Conservation (phyloP, 768 basidiomycete species). For the Cytidiella melzeri region DNA sequence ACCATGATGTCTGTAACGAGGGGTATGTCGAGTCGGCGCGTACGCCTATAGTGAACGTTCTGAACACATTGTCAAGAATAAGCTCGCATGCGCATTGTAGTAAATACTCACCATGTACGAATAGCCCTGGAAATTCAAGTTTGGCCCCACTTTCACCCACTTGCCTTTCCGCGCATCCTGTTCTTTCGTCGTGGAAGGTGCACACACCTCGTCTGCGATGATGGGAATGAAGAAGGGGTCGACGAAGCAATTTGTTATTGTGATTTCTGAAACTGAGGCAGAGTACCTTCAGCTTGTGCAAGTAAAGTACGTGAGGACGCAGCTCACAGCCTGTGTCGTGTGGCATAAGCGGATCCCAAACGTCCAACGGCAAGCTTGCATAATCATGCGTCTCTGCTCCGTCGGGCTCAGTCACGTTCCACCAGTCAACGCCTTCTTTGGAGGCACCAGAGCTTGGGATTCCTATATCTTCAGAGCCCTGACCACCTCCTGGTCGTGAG, state of each 20-base stretch:
- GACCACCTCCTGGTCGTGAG: neutral
- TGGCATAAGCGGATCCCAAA: constrained; percentile 70
- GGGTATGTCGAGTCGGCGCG: constrained; percentile 73
- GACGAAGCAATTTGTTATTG: constrained; percentile 60
- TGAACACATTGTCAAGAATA: constrained; percentile 22
- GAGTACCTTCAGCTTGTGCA: neutral
- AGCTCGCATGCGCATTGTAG: neutral
- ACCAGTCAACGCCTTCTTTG: constrained; percentile 53
- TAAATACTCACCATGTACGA: constrained; percentile 48
- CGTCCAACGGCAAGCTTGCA: constrained; percentile 72
- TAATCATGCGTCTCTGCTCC: constrained; percentile 39
- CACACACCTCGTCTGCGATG: constrained; percentile 44
- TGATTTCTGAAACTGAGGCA: constrained; percentile 71
- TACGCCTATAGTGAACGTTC: constrained; percentile 81
- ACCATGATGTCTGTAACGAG: constrained; percentile 71
- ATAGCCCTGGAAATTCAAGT: constrained; percentile 58
- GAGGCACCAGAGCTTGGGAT: constrained; percentile 6
- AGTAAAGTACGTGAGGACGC: neutral
- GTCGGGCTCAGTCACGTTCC: constrained; percentile 46
- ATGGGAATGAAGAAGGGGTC: constrained; percentile 45
- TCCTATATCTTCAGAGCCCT: constrained; percentile 9
- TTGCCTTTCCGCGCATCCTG: constrained; percentile 73
- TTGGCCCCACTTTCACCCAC: constrained; percentile 85
- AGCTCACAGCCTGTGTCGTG: constrained; percentile 66
- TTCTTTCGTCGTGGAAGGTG: constrained; percentile 61